phyloP scores from a whole-genome alignment of 2,329 filamentous ascomycete species.

The Teratosphaeria pseudoeucalypti region DNA sequence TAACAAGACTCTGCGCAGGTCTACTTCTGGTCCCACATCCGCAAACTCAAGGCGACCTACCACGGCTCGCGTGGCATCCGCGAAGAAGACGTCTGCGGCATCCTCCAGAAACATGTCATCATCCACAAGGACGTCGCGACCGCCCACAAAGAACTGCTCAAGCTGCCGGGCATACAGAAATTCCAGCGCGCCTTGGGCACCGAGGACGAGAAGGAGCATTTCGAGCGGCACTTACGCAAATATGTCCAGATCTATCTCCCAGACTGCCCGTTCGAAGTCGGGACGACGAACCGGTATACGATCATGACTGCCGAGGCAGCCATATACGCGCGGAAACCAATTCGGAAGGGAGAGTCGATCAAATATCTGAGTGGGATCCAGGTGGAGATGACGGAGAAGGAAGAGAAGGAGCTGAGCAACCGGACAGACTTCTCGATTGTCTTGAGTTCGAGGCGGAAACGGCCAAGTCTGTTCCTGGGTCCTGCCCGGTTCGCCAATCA shows the following conservation, averaged over 20 bases:
- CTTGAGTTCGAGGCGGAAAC: constrained; percentile 83
- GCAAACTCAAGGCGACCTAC: constrained; percentile 81
- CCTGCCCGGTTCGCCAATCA: constrained; percentile 96
- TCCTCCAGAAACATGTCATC: constrained; percentile 57
- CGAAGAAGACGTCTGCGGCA: constrained; percentile 50
- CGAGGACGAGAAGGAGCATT: constrained; percentile 74
- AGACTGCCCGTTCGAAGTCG: constrained; percentile 91
- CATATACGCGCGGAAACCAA: constrained; percentile 67
- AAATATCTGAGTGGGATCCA: constrained; percentile 88
- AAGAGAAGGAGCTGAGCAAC: constrained; percentile 72
- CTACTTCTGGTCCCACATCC: constrained; percentile 92
- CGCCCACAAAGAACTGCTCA: constrained; percentile 63
- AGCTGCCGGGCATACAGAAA: constrained; percentile 61
- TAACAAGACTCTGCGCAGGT: constrained; percentile 44
- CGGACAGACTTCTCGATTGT: constrained; percentile 97
- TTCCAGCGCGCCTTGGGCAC: constrained; percentile 56
- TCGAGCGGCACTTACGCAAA: constrained; percentile 71
- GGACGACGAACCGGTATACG: constrained; percentile 87
- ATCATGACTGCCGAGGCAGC: constrained; percentile 83
- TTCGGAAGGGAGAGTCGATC: constrained; percentile 73
- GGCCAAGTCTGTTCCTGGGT: constrained; percentile 83
- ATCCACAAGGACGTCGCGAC: constrained; percentile 59
- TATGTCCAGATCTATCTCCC: constrained; percentile 90
- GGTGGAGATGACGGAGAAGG: constrained; percentile 82
- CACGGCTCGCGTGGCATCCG: constrained; percentile 71